Evolutionary conservation across 2,329 filamentous ascomycete genomes (phyloP), one percentile per base, ranked within the genome.

Genomic region (Emmonsiellopsis sp.): DNA sequence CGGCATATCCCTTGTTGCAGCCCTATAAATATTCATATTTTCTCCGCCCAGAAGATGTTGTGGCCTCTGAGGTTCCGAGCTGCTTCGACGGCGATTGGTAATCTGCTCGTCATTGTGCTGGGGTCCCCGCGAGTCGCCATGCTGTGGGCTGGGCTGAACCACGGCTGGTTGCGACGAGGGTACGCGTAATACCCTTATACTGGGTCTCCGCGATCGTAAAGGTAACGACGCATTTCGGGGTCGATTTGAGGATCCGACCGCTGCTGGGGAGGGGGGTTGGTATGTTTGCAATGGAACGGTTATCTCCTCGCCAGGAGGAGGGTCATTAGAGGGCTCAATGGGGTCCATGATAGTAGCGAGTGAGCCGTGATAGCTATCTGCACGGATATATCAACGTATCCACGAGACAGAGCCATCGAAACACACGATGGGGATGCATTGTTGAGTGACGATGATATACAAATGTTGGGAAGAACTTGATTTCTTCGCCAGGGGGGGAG

Each of bases 11-110:
- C 56, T 56, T 8, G 61, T 61, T 30, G 58, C 54, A 47, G 64
- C 53, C 26, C 61, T 58, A 31, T 62, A 53, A 5, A 64, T 47
- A 5, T 56, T 54, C 34, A 60, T 51, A 6, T 61, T 54, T 6
- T 57, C 56, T 20, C 67, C 61, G 1, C 60, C 59, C 3, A 26
- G 20, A 16, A 68, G 67, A 59, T 62, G 69, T 37, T 65, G 64
- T 26, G 64, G 63, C 10, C 61, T 67, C 43, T 67, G 68, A 16
- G 70, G 70, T 49, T 73, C 70, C 15, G 70, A 73, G 53, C 57
- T 72, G 56, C 70, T 73, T 57, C 70, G 70, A 41, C 70, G 68
- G 40, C 70, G 66, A 16, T 60, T 63, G 8, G 55, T 58, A 49
- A 64, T 58, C 55, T 58, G 64, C 49, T 65, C 63, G 41, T 62